A percentile compares a stretch with the other conserved stretches of the same genome.
Evolutionary conservation across 1,139 yeast genomes (phyloP).

Genomic region (Sugiyamaella sp.): DNA sequence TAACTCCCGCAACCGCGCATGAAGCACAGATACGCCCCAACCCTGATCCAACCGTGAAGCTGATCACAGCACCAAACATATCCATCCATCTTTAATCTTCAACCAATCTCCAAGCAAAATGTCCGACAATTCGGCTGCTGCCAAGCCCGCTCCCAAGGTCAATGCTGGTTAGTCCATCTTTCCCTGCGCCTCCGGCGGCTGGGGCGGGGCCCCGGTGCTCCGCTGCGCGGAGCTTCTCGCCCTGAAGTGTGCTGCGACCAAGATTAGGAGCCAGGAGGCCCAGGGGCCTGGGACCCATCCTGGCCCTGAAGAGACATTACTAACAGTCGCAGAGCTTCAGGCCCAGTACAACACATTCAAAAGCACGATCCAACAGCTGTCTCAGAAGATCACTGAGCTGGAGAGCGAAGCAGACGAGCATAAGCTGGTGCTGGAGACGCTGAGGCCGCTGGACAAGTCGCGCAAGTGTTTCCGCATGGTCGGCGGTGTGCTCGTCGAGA

Average conservation of each 20-base stretch:
- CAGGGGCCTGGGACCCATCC: neutral
- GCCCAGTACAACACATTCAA: slow-evolving; percentile 48
- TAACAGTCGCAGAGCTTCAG: slow-evolving; percentile 41
- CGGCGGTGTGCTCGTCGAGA: slow-evolving; percentile 89
- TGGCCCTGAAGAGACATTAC: neutral
- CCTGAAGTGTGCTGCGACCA: too few relatives aligned
- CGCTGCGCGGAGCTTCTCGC: neutral
- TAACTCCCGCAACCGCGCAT: neutral
- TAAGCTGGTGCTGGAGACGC: slow-evolving; percentile 48
- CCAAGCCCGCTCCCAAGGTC: slow-evolving; percentile 30
- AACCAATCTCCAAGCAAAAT: slow-evolving; percentile 17
- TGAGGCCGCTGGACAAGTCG: slow-evolving; percentile 50
- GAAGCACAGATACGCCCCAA: neutral
- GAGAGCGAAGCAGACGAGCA: slow-evolving; percentile 50
- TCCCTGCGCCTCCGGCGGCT: neutral
- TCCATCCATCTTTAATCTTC: neutral
- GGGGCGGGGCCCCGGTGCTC: neutral
- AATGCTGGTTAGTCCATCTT: slow-evolving; percentile 28
- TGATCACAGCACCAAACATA: too few relatives aligned
- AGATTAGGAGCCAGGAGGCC: too few relatives aligned
- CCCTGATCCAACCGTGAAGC: slow-evolving; percentile 8
- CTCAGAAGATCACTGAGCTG: slow-evolving; percentile 47
- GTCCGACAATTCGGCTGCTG: slow-evolving; percentile 23
- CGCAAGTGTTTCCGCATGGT: slow-evolving; percentile 92
- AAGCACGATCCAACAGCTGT: slow-evolving; percentile 41